Conservation (phyloP, 2,329 filamentous ascomycete species). For the Colletotrichum liaoningense region DNA sequence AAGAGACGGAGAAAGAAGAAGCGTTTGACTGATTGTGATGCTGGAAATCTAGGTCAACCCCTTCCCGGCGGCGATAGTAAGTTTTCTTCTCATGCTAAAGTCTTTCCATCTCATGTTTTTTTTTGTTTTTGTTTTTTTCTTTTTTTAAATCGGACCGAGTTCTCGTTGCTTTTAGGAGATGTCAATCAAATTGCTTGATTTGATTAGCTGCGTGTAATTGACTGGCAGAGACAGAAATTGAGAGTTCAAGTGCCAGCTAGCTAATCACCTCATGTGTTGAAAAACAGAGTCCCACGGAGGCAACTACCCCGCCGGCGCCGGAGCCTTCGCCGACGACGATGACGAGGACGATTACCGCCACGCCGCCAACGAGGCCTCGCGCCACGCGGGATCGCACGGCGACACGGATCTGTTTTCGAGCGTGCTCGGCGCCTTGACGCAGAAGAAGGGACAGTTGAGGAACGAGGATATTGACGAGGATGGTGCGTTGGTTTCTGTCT, state of each 20-base stretch:
- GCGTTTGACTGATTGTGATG: conserved; percentile 11
- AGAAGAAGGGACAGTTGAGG: conserved; percentile 62
- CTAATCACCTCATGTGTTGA: background rate
- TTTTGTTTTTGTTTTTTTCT: background rate
- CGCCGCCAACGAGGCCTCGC: conserved; percentile 60
- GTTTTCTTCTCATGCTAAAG: conserved; percentile 11
- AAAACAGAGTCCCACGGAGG: conserved; percentile 46
- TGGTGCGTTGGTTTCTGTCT: conserved; percentile 47
- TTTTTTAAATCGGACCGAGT: background rate
- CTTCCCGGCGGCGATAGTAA: conserved; percentile 42
- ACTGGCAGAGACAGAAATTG: no score
- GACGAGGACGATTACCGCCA: conserved; percentile 60
- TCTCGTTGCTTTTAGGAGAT: background rate
- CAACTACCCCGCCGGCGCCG: conserved; percentile 45
- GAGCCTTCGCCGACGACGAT: conserved; percentile 51
- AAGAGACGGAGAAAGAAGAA: background rate
- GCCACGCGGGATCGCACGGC: conserved; percentile 58
- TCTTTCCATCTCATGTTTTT: background rate
- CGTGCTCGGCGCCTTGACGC: conserved; percentile 58
- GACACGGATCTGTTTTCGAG: conserved; percentile 60
- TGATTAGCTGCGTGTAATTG: background rate
- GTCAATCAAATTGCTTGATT: background rate
- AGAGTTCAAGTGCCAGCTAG: background rate
- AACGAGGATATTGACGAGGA: conserved; percentile 62
- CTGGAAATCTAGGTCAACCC: conserved; percentile 13